Evolutionary conservation across 2,329 filamentous ascomycete species (phyloP).

Genomic region (Fusarium pseudograminearum): DNA sequence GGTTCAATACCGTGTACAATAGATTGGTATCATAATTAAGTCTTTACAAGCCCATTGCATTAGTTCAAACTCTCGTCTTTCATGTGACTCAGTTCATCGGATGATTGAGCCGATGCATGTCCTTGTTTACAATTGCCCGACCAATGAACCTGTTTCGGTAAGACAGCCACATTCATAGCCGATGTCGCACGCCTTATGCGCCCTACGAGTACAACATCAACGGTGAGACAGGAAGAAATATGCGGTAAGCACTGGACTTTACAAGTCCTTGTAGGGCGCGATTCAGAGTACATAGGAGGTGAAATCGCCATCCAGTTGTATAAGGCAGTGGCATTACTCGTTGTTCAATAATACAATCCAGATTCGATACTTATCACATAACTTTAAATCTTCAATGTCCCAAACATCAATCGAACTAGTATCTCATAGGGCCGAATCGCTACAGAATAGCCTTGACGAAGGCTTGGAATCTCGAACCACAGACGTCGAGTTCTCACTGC

Average conservation of each 20-base stretch:
- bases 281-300: not conserved
- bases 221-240: not conserved
- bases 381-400: not conserved
- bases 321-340: not conserved
- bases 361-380: rapidly evolving
- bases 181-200: constrained; percentile 20
- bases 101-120: constrained; percentile 1
- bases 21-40: not conserved
- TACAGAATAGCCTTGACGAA: not conserved
- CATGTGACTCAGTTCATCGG: constrained; percentile 6
- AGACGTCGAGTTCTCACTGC: constrained; percentile 44
- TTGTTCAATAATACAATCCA: not conserved
- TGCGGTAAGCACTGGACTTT: not conserved
- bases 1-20: not conserved
- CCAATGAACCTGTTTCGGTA: not conserved
- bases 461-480: constrained; percentile 8
- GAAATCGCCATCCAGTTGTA: not conserved
- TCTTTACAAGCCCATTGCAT: not conserved
- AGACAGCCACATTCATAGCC: constrained; percentile 14
- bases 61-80: constrained; percentile 10
- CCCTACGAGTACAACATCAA: constrained; percentile 20
- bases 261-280: not conserved
- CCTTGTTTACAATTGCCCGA: not conserved
- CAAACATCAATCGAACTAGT: constrained; percentile 11
- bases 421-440: not conserved